Conservation (phyloP, 225 moss, liverwort and hornwort genomes). For the Straminergon stramineum region DNA sequence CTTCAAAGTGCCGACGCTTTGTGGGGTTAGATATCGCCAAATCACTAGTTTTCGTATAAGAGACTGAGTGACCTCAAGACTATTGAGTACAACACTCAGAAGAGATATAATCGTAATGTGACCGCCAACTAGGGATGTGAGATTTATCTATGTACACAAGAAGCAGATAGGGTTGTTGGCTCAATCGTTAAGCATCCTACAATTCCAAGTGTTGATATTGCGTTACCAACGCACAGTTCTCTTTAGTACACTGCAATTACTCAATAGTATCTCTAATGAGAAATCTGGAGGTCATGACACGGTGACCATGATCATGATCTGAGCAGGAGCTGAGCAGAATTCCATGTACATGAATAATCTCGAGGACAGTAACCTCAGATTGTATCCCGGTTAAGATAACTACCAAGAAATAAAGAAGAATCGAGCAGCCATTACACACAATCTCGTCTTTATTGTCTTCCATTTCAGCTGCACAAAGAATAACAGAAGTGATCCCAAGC, state of each 20-base stretch:
- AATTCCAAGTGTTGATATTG: background rate
- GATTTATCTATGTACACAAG: background rate
- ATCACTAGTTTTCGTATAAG: conserved; percentile 1
- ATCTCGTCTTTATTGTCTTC: background rate
- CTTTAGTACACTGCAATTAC: background rate
- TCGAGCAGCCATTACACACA: background rate
- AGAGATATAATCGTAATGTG: background rate
- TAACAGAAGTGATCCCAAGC: background rate
- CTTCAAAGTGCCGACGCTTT: conserved; percentile 32
- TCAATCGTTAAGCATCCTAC: background rate
- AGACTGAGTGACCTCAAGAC: background rate
- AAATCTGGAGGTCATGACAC: background rate
- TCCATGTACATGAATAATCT: background rate
- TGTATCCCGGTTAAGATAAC: background rate
- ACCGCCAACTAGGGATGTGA: background rate
- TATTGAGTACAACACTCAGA: background rate
- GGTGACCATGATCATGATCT: background rate
- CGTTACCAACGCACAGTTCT: background rate
- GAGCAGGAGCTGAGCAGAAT: background rate
- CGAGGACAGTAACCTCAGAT: background rate
- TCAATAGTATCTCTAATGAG: background rate
- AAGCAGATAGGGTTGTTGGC: background rate
- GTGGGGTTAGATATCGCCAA: conserved; percentile 10
- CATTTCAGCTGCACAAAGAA: background rate
- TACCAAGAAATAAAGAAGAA: background rate